These are phyloP conservation scores for Phytophthora cactorum DNA, from an alignment of 352 stramenopile species.

Conservation along the genomic window DNA sequence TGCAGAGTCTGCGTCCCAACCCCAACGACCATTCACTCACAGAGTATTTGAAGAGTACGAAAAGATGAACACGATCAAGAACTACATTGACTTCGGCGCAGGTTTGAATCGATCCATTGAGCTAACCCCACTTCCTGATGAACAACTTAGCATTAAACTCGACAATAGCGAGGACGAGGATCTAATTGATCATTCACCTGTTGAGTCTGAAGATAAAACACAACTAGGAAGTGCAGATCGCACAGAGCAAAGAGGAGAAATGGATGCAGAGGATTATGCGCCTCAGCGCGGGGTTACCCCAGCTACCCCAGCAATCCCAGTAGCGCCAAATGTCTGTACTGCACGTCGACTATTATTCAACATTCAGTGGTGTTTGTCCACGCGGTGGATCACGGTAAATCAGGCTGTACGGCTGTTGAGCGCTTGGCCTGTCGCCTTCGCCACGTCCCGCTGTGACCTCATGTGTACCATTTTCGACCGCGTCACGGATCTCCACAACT, in stretches of 20 bases:
- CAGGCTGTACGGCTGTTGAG: slow-evolving; percentile 60
- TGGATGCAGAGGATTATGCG: slow-evolving; percentile 1
- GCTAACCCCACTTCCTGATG: slow-evolving; percentile 30
- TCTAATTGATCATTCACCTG: background rate
- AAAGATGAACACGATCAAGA: slow-evolving; percentile 67
- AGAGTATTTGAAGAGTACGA: slow-evolving; percentile 63
- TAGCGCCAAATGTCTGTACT: slow-evolving; percentile 41
- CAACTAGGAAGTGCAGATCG: background rate
- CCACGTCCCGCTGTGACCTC: slow-evolving; percentile 57
- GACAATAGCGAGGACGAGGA: slow-evolving; percentile 34
- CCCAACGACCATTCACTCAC: slow-evolving; percentile 44
- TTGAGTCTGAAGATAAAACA: slow-evolving; percentile 6
- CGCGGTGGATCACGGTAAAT: slow-evolving; percentile 69
- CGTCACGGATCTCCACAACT: slow-evolving; percentile 75
- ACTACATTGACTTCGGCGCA: slow-evolving; percentile 69
- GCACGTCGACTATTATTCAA: slow-evolving; percentile 69
- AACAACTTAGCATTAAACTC: slow-evolving; percentile 2
- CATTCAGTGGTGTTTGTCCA: slow-evolving; percentile 74
- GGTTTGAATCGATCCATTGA: slow-evolving; percentile 55
- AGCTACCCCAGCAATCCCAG: slow-evolving; percentile 25
- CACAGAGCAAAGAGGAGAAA: background rate
- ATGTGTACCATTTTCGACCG: slow-evolving; percentile 76
- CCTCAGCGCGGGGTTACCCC: background rate
- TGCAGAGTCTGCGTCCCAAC: slow-evolving; percentile 39
- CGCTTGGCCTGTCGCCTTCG: slow-evolving; percentile 57